These are phyloP conservation scores for Pyrrhoderma lamaoense DNA, from an alignment of 1,284 basidiomycete genomes.

Conservation along the genomic window DNA sequence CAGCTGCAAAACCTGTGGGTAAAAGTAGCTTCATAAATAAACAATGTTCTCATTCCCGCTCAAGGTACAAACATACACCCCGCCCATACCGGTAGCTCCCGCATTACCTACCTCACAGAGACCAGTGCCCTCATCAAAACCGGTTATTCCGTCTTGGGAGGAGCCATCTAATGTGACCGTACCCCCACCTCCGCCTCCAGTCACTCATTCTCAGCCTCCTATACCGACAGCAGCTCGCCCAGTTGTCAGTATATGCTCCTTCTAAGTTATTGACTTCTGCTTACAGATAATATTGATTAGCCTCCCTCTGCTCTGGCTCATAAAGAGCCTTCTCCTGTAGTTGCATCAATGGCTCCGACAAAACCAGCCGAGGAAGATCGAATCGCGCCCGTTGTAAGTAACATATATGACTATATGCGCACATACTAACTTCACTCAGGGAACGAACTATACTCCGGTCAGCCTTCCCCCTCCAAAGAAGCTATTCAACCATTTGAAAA, in stretches of 20 bases:
- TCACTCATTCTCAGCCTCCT: constrained; percentile 44
- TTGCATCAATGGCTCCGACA: constrained; percentile 42
- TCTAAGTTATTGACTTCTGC: constrained; percentile 18
- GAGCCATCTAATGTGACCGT: constrained; percentile 30
- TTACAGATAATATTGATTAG: constrained; percentile 19
- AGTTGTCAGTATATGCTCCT: constrained; percentile 14
- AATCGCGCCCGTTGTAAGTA: constrained; percentile 61
- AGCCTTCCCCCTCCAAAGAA: constrained; percentile 78
- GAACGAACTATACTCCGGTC: constrained; percentile 85
- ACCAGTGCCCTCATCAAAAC: constrained; percentile 37
- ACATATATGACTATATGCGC: background rate
- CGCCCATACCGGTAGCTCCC: constrained; percentile 22
- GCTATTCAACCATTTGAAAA: constrained; percentile 77
- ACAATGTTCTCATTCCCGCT: background rate
- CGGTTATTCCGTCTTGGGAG: constrained; percentile 35
- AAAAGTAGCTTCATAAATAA: background rate
- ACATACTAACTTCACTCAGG: constrained; percentile 28
- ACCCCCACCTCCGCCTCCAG: constrained; percentile 37
- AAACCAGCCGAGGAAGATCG: constrained; percentile 73
- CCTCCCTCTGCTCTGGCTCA: constrained; percentile 24
- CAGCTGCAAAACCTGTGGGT: constrained; percentile 23
- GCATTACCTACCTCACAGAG: constrained; percentile 29
- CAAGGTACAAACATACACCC: constrained; percentile 28
- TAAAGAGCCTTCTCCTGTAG: constrained; percentile 35
- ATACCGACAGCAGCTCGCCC: constrained; percentile 36